Base-by-base conservation (phyloP, 495 filamentous ascomycete genomes). In the Talaromyces liani region DNA sequence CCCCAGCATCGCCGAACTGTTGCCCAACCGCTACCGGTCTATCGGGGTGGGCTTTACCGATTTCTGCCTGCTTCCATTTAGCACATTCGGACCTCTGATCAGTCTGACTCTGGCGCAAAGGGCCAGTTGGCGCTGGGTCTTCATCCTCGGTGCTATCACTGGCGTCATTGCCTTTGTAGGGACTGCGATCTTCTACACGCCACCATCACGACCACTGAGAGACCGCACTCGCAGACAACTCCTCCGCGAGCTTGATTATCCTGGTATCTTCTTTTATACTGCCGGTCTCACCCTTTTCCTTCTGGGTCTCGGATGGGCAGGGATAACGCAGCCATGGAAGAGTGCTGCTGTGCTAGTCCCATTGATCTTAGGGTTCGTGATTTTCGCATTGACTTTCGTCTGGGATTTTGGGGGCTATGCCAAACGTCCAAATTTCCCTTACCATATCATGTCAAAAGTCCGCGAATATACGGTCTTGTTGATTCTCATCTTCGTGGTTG, bases 111-210 rank as follows among this genome's bases (percentile, higher is more conserved):
- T 63, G 9, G 20, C 22, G 8, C 54, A 64, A 31, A 64, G 56
- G 31, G 62, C 53, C 20, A 64, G 55, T 34, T 64, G 62, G 62
- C 62, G 62, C n/a, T 64, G 62, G 62, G 53, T 64, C 20, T 64
- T 64, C 62, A 64, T 64, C 62, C 33, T 64, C 3, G 62, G 62
- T 4, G 53, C n/a, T 22, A 64, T 64, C 12, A 57, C 54, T 16
- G 54, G 54, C 24, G 54, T 57, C 14, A 59, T 60, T 45, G 53
- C 49, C 53, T 56, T 64, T 22, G 31, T 64, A 29, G 62, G 62
- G 24, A 64, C 62, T 14, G 62, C 53, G 9, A 34, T 64, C 16
- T 64, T 64, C 62, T 60, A 64, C 54, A 57, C 33, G 20, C 62
- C 62, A 64, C 62, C 62, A 27, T 56, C 53, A 18, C 54, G 62